These are phyloP conservation scores for Ophiostoma ulmi DNA, from an alignment of 2,329 filamentous ascomycete genomes.

Conservation along the genomic window DNA sequence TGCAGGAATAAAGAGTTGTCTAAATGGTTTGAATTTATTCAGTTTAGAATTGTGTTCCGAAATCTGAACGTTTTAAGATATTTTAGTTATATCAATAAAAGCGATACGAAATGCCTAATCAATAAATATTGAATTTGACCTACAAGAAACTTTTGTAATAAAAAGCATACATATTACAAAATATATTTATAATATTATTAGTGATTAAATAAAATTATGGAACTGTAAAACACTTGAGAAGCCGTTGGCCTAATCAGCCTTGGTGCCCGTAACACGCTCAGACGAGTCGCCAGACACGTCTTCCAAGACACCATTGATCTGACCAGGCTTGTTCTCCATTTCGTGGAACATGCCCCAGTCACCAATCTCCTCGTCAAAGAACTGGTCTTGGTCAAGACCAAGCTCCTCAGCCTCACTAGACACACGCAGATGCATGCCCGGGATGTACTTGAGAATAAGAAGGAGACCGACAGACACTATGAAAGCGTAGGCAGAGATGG, in stretches of 20 bases:
- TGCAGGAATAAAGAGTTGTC: too few species aligned
- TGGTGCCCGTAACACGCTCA: not conserved
- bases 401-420: slow-evolving; percentile 62
- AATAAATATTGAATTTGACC: too few species aligned
- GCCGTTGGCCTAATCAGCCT: not conserved
- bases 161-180: too few species aligned
- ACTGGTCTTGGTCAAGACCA: slow-evolving; percentile 49
- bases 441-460: slow-evolving; percentile 65
- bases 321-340: not conserved
- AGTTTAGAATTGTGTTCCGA: too few species aligned
- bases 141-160: too few species aligned
- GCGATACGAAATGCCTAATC: too few species aligned
- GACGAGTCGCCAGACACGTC: not conserved
- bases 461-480: slow-evolving; percentile 63
- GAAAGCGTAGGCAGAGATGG: slow-evolving; percentile 62
- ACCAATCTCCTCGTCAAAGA: slow-evolving; percentile 63
- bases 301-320: not conserved
- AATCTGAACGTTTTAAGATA: too few species aligned
- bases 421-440: slow-evolving; percentile 64
- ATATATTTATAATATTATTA: too few species aligned
- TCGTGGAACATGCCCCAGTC: slow-evolving; percentile 38
- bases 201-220: too few species aligned
- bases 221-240: too few species aligned
- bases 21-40: too few species aligned
- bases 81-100: too few species aligned